Evolutionary conservation across 2,329 filamentous ascomycete genomes (phyloP).

Genomic region (Leptosphaerulina australis): DNA sequence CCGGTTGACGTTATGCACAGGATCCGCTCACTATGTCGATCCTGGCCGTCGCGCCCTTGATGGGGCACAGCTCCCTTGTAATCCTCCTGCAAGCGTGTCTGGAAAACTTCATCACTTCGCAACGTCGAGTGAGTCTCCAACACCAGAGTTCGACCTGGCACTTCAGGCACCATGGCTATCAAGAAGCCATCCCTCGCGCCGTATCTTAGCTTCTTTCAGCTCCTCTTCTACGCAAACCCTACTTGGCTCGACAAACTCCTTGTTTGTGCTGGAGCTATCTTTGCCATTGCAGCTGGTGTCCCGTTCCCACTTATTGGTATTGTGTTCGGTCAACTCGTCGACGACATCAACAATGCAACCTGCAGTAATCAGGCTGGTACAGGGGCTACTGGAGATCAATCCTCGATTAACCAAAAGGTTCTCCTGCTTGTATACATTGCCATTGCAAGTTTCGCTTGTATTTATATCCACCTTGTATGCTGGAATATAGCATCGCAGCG

Average conservation of each 20-base stretch:
- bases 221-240: constrained; percentile 46
- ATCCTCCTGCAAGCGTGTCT: constrained; percentile 23
- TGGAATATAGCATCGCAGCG: constrained; percentile 70
- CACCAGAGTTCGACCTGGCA: constrained; percentile 18
- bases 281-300: constrained; percentile 63
- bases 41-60: constrained; percentile 31
- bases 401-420: constrained; percentile 64
- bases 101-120: constrained; percentile 28
- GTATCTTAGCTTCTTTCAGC: constrained; percentile 42
- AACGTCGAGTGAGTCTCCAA: constrained; percentile 20
- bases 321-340: constrained; percentile 67
- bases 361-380: constrained; percentile 49
- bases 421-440: constrained; percentile 67
- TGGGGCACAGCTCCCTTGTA: constrained; percentile 27
- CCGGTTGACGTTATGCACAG: constrained; percentile 21
- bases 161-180: constrained; percentile 33
- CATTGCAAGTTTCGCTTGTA: constrained; percentile 66
- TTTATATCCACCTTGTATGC: constrained; percentile 68
- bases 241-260: constrained; percentile 48
- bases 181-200: constrained; percentile 36
- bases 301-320: constrained; percentile 69
- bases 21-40: constrained; percentile 32
- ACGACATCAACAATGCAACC: constrained; percentile 65
- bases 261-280: constrained; percentile 47
- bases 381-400: constrained; percentile 31